Conservation (phyloP, 768 basidiomycete genomes). For the Agrocybe pediades region DNA sequence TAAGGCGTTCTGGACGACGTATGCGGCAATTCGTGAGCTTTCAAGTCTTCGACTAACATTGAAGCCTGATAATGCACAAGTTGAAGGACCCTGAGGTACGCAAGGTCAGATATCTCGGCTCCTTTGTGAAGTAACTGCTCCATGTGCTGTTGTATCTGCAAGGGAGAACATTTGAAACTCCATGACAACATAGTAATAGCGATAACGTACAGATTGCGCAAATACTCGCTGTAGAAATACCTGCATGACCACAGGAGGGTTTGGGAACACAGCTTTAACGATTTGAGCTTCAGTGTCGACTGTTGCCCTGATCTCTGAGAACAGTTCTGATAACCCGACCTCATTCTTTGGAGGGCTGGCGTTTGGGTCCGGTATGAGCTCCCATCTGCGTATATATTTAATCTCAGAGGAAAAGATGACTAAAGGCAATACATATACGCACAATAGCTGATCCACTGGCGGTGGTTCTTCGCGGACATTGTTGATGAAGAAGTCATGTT, state of each 20-base stretch:
- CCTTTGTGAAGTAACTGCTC: constrained; percentile 84
- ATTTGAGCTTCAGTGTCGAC: constrained; percentile 97
- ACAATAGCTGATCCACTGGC: constrained; percentile 60
- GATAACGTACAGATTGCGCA: constrained; percentile 81
- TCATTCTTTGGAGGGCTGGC: constrained; percentile 76
- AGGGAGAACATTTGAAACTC: not conserved
- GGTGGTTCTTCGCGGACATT: constrained; percentile 69
- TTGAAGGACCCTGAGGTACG: constrained; percentile 89
- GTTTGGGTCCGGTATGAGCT: constrained; percentile 76
- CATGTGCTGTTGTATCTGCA: constrained; percentile 94
- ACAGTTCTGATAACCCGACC: constrained; percentile 75
- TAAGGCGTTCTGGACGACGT: constrained; percentile 63
- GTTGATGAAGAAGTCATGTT: constrained; percentile 99
- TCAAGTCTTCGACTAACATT: constrained; percentile 85
- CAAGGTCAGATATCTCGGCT: constrained; percentile 77
- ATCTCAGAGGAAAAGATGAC: not conserved
- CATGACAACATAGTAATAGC: not conserved
- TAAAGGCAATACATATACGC: constrained; percentile 18
- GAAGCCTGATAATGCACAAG: constrained; percentile 83
- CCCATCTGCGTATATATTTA: constrained; percentile 63
- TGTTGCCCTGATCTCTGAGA: constrained; percentile 85
- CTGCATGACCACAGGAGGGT: constrained; percentile 95
- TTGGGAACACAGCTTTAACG: constrained; percentile 97
- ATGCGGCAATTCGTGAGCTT: constrained; percentile 83
- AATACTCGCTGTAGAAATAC: constrained; percentile 97